A percentile compares a stretch with the other conserved stretches of the same genome.
These are phyloP conservation scores for Colletotrichum chlorophyti DNA, from an alignment of 2,329 filamentous ascomycete species.

Conservation along the genomic window DNA sequence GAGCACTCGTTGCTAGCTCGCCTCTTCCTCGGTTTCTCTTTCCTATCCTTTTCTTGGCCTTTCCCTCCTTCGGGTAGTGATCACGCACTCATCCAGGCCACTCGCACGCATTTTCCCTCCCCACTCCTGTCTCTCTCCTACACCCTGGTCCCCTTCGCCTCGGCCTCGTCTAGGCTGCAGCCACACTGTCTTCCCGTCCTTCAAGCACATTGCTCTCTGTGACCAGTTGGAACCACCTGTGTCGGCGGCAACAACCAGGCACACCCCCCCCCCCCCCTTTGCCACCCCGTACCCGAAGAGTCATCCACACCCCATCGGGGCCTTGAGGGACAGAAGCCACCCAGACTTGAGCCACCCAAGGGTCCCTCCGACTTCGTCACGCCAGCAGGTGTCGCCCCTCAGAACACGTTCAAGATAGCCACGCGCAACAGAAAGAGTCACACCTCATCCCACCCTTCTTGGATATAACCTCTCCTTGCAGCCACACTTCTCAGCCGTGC, in stretches of 20 bases:
- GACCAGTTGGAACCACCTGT: slow-evolving; percentile 44
- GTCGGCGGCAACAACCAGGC: slow-evolving; percentile 27
- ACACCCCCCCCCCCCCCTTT: slow-evolving; percentile 28
- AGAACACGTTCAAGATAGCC: slow-evolving; percentile 29
- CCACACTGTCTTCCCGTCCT: too few species aligned
- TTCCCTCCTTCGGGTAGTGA: too few species aligned
- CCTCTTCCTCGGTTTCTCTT: not conserved
- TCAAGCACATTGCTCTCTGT: slow-evolving; percentile 27
- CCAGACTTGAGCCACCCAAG: slow-evolving; percentile 29
- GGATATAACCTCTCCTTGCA: slow-evolving; percentile 29
- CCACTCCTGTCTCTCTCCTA: slow-evolving; percentile 28
- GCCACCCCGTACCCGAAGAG: slow-evolving; percentile 34
- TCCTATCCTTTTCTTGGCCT: not conserved
- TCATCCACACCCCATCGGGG: slow-evolving; percentile 32
- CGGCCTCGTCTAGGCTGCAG: not conserved
- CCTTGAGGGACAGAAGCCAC: too few species aligned
- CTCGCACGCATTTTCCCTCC: slow-evolving; percentile 11
- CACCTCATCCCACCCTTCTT: slow-evolving; percentile 25
- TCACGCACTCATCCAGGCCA: slow-evolving; percentile 22
- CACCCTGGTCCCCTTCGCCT: not conserved
- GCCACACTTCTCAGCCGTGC: slow-evolving; percentile 23
- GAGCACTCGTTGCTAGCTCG: not conserved
- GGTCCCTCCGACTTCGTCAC: slow-evolving; percentile 32
- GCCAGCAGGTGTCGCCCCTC: slow-evolving; percentile 30
- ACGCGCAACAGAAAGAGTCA: slow-evolving; percentile 30